phyloP scores from a whole-genome alignment of 2,329 filamentous ascomycete species.

The Aspergillus melleus region DNA sequence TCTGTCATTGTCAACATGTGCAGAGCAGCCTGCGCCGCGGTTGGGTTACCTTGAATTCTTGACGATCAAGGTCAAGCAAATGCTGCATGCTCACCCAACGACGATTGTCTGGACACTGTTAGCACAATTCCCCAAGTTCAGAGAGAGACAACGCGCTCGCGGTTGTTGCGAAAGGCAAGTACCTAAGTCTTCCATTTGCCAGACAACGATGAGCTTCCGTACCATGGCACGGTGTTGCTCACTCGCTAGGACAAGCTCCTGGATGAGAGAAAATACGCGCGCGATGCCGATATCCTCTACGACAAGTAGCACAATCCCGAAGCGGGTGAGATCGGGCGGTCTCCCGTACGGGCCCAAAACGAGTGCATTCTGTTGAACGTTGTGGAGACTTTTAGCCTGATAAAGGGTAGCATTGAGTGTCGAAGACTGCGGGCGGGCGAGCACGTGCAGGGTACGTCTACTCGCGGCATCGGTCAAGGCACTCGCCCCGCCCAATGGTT shows the following conservation, averaged over 20 bases:
- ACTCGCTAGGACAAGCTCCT: neutral
- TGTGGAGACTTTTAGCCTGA: neutral
- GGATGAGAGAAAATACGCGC: neutral
- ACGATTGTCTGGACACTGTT: neutral
- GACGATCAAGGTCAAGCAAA: neutral
- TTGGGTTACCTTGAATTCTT: neutral
- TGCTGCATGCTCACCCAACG: neutral
- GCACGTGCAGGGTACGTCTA: conserved; percentile 1
- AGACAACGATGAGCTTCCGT: neutral
- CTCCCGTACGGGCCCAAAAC: conserved; percentile 1
- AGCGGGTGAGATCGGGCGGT: conserved; percentile 2
- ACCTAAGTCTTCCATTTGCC: neutral
- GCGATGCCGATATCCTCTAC: conserved; percentile 2
- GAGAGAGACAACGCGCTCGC: neutral
- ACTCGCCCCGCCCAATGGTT: neutral
- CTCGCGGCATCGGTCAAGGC: neutral
- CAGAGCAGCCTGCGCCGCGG: neutral
- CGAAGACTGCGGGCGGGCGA: conserved; percentile 3
- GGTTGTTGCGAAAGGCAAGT: too few relatives aligned
- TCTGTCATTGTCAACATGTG: neutral
- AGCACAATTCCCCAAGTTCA: neutral
- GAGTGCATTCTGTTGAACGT: neutral
- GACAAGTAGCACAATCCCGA: conserved; percentile 1
- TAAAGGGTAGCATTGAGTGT: neutral
- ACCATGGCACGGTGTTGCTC: neutral